A percentile compares a stretch with the other conserved stretches of the same genome.
Evolutionary conservation across 495 filamentous ascomycete genomes (phyloP).

Genomic region (Bryoglossum gracile): DNA sequence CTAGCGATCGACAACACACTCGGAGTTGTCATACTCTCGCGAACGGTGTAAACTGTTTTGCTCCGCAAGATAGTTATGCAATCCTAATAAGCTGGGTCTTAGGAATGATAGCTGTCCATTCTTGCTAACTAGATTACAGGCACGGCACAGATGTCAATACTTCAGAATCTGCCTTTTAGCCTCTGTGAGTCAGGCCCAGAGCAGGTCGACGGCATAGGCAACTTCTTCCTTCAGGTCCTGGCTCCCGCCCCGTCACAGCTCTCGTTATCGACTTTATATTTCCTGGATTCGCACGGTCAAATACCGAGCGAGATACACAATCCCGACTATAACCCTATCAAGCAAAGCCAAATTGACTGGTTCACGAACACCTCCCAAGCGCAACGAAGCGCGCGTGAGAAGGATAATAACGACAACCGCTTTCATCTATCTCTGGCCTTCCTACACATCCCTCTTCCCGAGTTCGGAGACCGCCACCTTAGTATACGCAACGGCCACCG

Average conservation of each 20-base stretch:
- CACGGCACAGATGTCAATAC: slow-evolving; percentile 28
- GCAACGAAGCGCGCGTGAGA: slow-evolving; percentile 25
- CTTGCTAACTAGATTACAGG: slow-evolving; percentile 27
- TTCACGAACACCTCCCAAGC: slow-evolving; percentile 29
- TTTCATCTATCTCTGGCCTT: slow-evolving; percentile 95
- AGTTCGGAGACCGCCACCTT: slow-evolving; percentile 42
- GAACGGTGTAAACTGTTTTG: slow-evolving; percentile 15
- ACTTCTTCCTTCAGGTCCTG: slow-evolving; percentile 33
- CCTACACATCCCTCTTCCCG: slow-evolving; percentile 94
- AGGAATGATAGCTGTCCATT: slow-evolving; percentile 17
- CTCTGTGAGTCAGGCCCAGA: slow-evolving; percentile 33
- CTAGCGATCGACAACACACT: slow-evolving; percentile 64
- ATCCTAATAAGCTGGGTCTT: slow-evolving; percentile 9
- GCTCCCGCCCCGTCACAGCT: slow-evolving; percentile 26
- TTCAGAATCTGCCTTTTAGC: slow-evolving; percentile 28
- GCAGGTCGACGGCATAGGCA: slow-evolving; percentile 32
- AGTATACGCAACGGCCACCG: slow-evolving; percentile 27
- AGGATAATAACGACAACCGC: slow-evolving; percentile 60
- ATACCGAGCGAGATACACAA: slow-evolving; percentile 24
- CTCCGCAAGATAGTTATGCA: slow-evolving; percentile 20
- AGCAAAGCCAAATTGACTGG: slow-evolving; percentile 36
- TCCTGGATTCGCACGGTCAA: slow-evolving; percentile 34
- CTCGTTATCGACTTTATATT: slow-evolving; percentile 33
- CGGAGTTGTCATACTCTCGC: slow-evolving; percentile 46
- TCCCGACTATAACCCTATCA: slow-evolving; percentile 33